Evolutionary conservation across 176 grass and related monocot species (phyloP).

Genomic region (Cenchrus fungigraminus): DNA sequence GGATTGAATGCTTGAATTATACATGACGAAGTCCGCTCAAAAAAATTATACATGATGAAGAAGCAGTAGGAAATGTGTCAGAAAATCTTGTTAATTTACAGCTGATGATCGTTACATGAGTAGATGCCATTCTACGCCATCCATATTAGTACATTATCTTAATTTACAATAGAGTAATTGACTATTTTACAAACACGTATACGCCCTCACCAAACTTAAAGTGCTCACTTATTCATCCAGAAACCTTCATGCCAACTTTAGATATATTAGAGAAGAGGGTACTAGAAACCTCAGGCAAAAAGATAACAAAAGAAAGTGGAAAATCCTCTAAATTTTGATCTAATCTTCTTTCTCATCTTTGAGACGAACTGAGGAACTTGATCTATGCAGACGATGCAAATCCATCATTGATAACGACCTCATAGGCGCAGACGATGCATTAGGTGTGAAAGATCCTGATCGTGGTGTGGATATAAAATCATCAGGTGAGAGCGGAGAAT

Average conservation of each 20-base stretch:
- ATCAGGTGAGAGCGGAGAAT: not conserved
- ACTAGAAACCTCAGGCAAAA: constrained; percentile 7
- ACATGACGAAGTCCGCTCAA: no score
- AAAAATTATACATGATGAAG: no score
- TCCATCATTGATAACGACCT: constrained; percentile 50
- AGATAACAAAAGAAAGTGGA: not conserved
- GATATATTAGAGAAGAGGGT: not conserved
- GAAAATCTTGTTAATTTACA: constrained; percentile 33
- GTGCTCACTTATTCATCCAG: constrained; percentile 8
- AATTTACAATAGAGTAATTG: constrained; percentile 30
- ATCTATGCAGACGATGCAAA: constrained; percentile 35
- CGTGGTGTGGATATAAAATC: not conserved
- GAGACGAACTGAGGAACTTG: constrained; percentile 24
- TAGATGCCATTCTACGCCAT: not conserved
- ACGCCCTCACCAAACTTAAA: not conserved
- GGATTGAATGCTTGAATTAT: no score
- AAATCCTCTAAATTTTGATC: not conserved
- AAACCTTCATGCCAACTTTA: not conserved
- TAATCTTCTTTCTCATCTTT: constrained; percentile 20
- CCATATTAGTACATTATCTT: constrained; percentile 23
- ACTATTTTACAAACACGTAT: constrained; percentile 23
- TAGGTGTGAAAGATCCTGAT: not conserved
- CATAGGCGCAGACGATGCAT: constrained; percentile 19
- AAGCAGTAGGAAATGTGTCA: not conserved
- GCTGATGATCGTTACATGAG: constrained; percentile 14